Evolutionary conservation across 352 stramenopile genomes (phyloP).

Genomic region (Peronosclerospora sorghi): DNA sequence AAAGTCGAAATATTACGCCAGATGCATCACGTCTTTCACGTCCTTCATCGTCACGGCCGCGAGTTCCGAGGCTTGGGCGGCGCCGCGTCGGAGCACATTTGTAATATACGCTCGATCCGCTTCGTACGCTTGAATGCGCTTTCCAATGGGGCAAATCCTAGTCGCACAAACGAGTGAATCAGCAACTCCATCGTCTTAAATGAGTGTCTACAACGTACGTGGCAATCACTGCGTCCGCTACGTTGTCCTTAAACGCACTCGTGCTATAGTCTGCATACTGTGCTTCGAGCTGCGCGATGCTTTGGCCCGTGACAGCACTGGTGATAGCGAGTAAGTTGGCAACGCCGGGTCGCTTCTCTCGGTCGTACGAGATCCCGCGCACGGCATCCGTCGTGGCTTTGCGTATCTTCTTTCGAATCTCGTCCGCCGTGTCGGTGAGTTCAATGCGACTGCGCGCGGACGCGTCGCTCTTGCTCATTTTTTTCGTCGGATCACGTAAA

Average conservation of each 20-base stretch:
- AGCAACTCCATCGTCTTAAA: conserved; percentile 7
- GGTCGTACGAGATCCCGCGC: conserved; percentile 79
- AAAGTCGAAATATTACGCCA: too few relatives aligned
- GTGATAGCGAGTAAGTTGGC: conserved; percentile 94
- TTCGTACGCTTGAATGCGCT: conserved; percentile 87
- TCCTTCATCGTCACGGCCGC: conserved; percentile 63
- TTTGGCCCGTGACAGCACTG: conserved; percentile 60
- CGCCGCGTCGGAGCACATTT: conserved; percentile 81
- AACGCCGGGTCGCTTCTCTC: conserved; percentile 87
- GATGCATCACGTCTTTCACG: conserved; percentile 63
- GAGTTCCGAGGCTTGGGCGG: conserved; percentile 44
- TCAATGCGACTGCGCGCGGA: conserved; percentile 91
- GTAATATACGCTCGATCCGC: conserved; percentile 87
- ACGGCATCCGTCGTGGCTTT: conserved; percentile 85
- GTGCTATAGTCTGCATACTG: conserved; percentile 56
- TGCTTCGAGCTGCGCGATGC: conserved; percentile 57
- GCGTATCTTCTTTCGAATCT: conserved; percentile 79
- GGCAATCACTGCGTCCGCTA: conserved; percentile 92
- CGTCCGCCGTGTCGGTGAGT: conserved; percentile 66
- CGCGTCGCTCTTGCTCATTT: conserved; percentile 98
- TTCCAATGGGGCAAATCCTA: conserved; percentile 90
- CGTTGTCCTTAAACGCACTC: conserved; percentile 91
- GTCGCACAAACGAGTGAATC: neutral
- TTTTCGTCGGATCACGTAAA: conserved; percentile 91
- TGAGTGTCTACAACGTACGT: conserved; percentile 44